A percentile compares a stretch with the other conserved stretches of the same genome.
Conservation (phyloP, 306 rosid genomes). For the Fragaria nilgerrensis region DNA sequence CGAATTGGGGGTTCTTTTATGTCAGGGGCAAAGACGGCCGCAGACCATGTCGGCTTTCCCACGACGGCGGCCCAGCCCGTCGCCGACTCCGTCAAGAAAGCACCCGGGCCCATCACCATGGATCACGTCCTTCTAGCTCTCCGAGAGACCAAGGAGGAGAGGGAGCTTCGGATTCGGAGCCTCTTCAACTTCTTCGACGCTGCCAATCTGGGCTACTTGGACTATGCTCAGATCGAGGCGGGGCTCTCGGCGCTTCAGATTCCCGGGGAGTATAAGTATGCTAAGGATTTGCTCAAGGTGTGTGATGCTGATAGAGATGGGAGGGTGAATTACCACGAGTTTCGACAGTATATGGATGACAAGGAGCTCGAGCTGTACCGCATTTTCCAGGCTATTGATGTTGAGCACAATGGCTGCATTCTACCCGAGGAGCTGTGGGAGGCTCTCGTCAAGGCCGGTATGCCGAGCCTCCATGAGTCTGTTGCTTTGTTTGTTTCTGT, state of each 20-base stretch:
- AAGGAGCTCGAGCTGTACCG: constrained; percentile 92
- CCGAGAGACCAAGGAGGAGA: constrained; percentile 76
- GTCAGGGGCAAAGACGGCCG: constrained; percentile 30
- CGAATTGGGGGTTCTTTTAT: constrained; percentile 12
- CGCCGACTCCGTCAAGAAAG: constrained; percentile 47
- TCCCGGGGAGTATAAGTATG: constrained; percentile 82
- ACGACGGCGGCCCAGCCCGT: not conserved
- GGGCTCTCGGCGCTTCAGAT: constrained; percentile 81
- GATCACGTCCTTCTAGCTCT: constrained; percentile 85
- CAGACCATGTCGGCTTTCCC: constrained; percentile 23
- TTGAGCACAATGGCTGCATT: constrained; percentile 86
- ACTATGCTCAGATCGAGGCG: constrained; percentile 63
- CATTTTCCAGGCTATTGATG: constrained; percentile 93
- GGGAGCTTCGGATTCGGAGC: constrained; percentile 61
- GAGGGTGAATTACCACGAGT: constrained; percentile 68
- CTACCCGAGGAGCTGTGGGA: constrained; percentile 95
- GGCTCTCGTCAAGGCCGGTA: constrained; percentile 89
- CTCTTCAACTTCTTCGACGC: constrained; percentile 78
- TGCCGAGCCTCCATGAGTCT: not conserved
- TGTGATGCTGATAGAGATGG: constrained; percentile 81
- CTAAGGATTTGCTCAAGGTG: constrained; percentile 71
- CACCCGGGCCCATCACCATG: constrained; percentile 65
- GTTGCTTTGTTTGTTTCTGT: not conserved
- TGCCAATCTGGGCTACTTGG: constrained; percentile 60
- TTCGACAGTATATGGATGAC: constrained; percentile 81